Conservation (phyloP, 495 filamentous ascomycete species). For the Tuber microsphaerosporum region DNA sequence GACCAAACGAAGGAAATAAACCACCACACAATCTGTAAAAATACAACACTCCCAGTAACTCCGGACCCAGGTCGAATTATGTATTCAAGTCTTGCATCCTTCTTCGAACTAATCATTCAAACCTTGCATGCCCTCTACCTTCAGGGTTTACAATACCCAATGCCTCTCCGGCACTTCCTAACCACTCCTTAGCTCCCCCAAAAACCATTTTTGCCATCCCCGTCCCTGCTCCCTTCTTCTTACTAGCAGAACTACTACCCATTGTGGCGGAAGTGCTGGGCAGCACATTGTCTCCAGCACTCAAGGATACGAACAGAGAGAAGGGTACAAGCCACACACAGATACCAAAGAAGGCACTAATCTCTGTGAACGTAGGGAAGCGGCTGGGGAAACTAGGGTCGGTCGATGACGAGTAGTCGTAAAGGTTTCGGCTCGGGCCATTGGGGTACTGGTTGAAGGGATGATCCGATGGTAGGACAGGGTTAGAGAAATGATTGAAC, state of each 20-base stretch:
- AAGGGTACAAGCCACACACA: conserved; percentile 97
- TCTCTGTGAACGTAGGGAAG: conserved; percentile 83
- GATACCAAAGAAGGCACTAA: conserved; percentile 90
- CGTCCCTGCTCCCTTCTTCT: conserved; percentile 56
- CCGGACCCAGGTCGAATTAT: not conserved
- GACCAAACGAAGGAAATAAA: not conserved
- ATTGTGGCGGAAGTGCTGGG: conserved; percentile 67
- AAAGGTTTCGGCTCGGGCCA: conserved; percentile 20
- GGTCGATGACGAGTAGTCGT: conserved; percentile 37
- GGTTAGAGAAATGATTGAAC: conserved; percentile 84
- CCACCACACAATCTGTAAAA: not conserved
- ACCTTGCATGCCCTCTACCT: conserved; percentile 31
- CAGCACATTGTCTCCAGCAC: conserved; percentile 87
- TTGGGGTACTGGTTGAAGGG: conserved; percentile 34
- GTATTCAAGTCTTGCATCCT: not conserved
- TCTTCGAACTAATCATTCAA: conserved; percentile 22
- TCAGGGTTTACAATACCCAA: conserved; percentile 54
- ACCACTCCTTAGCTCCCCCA: conserved; percentile 64
- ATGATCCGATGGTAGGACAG: conserved; percentile 46
- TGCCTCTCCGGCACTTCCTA: conserved; percentile 63
- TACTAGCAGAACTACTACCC: conserved; percentile 45
- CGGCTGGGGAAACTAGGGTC: conserved; percentile 56
- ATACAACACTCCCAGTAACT: not conserved
- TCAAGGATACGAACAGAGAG: conserved; percentile 84
- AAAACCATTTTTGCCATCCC: conserved; percentile 89